These are phyloP conservation scores for Yamadazyma siamensis DNA, from an alignment of 1,139 yeast genomes.

Conservation along the genomic window DNA sequence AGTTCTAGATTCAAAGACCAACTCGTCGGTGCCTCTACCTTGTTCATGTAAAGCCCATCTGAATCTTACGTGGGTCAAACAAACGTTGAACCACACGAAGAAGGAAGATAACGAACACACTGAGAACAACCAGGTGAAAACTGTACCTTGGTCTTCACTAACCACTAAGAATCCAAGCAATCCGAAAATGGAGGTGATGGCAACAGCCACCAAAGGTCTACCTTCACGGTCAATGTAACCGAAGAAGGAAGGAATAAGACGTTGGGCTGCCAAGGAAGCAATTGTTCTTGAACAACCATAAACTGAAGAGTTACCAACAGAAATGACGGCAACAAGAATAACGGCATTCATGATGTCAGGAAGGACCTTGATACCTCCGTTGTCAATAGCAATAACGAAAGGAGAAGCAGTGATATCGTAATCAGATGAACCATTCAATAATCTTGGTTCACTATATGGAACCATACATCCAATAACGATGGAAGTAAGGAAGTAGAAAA, in stretches of 20 bases:
- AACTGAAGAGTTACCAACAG: constrained; percentile 55
- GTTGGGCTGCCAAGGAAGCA: constrained; percentile 52
- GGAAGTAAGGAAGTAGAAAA: constrained; percentile 52
- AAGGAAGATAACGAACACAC: constrained; percentile 61
- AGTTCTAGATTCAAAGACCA: constrained; percentile 45
- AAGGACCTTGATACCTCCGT: constrained; percentile 36
- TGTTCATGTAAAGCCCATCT: constrained; percentile 33
- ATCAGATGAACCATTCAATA: constrained; percentile 30
- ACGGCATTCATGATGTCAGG: constrained; percentile 57
- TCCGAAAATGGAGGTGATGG: constrained; percentile 52
- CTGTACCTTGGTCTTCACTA: constrained; percentile 40
- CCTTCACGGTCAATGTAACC: constrained; percentile 57
- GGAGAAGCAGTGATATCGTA: constrained; percentile 37
- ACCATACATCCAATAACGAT: constrained; percentile 47
- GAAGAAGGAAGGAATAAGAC: constrained; percentile 40
- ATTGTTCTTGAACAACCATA: constrained; percentile 55
- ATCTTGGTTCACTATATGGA: constrained; percentile 33
- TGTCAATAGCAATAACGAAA: constrained; percentile 38
- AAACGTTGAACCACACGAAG: constrained; percentile 49
- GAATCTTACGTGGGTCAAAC: constrained; percentile 37
- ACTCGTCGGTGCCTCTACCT: constrained; percentile 41
- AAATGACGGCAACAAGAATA: constrained; percentile 46
- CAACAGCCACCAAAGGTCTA: constrained; percentile 53
- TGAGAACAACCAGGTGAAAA: constrained; percentile 66
- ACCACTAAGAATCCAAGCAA: constrained; percentile 61